Evolutionary conservation across 176 grass and related monocot genomes (phyloP).

Genomic region (Tillandsia fasciculata): DNA sequence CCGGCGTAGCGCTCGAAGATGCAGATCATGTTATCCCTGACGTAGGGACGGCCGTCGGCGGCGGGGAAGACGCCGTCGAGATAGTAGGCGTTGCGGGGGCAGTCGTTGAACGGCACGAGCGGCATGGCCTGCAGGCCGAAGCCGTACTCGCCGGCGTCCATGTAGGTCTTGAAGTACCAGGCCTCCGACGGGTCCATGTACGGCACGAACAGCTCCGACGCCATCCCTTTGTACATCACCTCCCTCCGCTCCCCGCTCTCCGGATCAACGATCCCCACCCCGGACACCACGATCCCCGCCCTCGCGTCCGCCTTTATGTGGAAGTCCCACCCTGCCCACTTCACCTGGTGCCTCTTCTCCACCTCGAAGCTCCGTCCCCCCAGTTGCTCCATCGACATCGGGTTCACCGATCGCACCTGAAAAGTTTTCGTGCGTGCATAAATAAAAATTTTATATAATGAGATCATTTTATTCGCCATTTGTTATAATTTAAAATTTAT

Average conservation of each 20-base stretch:
- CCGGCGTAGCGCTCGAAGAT: constrained; percentile 78
- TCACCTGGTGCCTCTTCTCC: constrained; percentile 49
- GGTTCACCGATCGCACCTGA: constrained; percentile 16
- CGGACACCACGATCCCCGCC: constrained; percentile 69
- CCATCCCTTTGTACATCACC: constrained; percentile 74
- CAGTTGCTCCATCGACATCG: constrained; percentile 56
- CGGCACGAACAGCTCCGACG: constrained; percentile 91
- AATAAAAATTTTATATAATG: too few relatives aligned
- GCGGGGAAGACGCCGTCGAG: constrained; percentile 70
- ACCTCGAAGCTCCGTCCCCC: constrained; percentile 35
- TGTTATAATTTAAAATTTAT: too few relatives aligned
- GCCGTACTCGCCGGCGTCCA: constrained; percentile 92
- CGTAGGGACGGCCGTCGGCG: constrained; percentile 58
- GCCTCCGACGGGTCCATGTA: constrained; percentile 93
- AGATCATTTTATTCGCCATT: too few relatives aligned
- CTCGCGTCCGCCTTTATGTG: constrained; percentile 82
- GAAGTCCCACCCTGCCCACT: constrained; percentile 84
- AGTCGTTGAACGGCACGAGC: constrained; percentile 89
- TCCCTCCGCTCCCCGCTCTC: constrained; percentile 33
- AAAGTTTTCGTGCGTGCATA: background rate
- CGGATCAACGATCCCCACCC: constrained; percentile 38
- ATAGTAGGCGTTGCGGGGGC: constrained; percentile 70
- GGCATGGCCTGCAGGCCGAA: constrained; percentile 84
- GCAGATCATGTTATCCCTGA: constrained; percentile 77
- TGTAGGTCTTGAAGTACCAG: constrained; percentile 98